Evolutionary conservation across 2,329 filamentous ascomycete species (phyloP).

Genomic region (Colletotrichum cereale): DNA sequence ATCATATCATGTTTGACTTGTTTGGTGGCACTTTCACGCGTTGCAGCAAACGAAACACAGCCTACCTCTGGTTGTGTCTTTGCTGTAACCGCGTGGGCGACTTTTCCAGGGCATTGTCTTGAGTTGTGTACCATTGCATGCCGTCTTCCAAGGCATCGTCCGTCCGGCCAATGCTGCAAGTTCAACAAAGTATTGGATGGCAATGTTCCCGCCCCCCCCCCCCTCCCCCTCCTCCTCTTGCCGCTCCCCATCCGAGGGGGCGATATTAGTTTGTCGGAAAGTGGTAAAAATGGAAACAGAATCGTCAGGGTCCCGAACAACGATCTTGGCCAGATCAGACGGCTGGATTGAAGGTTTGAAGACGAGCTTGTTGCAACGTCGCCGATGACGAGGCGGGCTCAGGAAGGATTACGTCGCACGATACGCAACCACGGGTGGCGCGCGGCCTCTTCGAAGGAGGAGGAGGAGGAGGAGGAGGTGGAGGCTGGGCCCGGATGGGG

Average conservation of each 20-base stretch:
- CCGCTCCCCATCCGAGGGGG: neutral
- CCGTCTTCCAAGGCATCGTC: slow-evolving; percentile 17
- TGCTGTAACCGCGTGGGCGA: neutral
- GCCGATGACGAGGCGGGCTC: slow-evolving; percentile 17
- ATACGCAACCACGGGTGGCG: slow-evolving; percentile 13
- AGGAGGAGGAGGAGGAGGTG: no score
- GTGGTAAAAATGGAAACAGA: neutral
- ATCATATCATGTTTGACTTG: neutral
- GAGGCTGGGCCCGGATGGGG: neutral
- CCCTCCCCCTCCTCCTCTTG: neutral
- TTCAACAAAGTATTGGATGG: slow-evolving; percentile 19
- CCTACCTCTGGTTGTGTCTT: neutral
- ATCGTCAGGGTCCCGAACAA: neutral
- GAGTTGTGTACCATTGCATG: slow-evolving; percentile 22
- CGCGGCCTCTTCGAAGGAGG: neutral
- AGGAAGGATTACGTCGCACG: neutral
- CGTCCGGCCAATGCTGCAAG: neutral
- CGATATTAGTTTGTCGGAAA: neutral
- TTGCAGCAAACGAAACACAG: neutral
- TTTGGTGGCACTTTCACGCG: neutral
- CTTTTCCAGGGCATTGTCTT: neutral
- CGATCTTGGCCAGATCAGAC: slow-evolving; percentile 1
- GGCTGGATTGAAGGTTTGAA: neutral
- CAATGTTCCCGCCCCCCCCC: neutral
- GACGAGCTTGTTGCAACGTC: slow-evolving; percentile 27